Conservation (phyloP, 768 basidiomycete species). For the Rhodosporidiobolus sp. region DNA sequence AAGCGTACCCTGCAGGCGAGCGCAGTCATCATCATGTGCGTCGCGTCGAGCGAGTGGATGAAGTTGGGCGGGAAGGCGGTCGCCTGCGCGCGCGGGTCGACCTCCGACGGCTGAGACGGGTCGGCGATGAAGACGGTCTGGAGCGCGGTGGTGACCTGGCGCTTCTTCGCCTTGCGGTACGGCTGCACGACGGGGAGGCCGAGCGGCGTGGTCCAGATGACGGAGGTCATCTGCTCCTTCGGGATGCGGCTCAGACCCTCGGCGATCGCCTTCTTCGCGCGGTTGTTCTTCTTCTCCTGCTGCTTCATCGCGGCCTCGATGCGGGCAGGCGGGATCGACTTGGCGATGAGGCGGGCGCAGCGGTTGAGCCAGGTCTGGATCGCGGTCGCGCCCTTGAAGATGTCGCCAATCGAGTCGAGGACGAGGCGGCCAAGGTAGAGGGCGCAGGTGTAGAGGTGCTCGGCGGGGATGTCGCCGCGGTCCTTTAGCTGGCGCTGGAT, state of each 20-base stretch:
- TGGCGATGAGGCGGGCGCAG: constrained; percentile 77
- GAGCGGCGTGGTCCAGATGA: constrained; percentile 95
- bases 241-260: constrained; percentile 52
- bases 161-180: constrained; percentile 76
- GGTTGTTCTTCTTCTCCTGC: constrained; percentile 17
- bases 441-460: constrained; percentile 70
- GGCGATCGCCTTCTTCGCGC: background rate
- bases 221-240: constrained; percentile 90
- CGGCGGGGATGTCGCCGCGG: constrained; percentile 65
- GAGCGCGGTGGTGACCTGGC: constrained; percentile 68
- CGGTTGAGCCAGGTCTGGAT: constrained; percentile 89
- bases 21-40: constrained; percentile 97
- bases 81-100: constrained; percentile 81
- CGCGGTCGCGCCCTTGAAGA: constrained; percentile 84
- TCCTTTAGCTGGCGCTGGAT: constrained; percentile 84
- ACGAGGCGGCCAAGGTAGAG: constrained; percentile 78
- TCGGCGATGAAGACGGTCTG: constrained; percentile 89
- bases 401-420: constrained; percentile 77
- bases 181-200: constrained; percentile 94
- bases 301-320: constrained; percentile 42
- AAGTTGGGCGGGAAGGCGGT: constrained; percentile 99
- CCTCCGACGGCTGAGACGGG: constrained; percentile 70
- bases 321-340: constrained; percentile 69
- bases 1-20: constrained; percentile 72
- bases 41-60: constrained; percentile 94